phyloP scores from a whole-genome alignment of 352 stramenopile genomes.

The Phytopythium vexans region DNA sequence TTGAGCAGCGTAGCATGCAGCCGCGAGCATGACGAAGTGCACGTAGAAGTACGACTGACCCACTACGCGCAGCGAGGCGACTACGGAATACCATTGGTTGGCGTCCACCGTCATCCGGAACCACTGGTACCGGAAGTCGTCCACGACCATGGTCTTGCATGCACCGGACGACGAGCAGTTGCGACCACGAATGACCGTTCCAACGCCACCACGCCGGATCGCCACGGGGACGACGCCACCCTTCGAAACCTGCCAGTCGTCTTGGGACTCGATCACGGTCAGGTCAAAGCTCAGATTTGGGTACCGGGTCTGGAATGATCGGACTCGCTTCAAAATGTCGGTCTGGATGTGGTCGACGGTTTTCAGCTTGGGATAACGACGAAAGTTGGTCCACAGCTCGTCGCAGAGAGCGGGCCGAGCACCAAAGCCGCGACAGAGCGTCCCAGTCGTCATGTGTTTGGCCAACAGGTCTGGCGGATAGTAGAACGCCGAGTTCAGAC shows the following conservation, averaged over 20 bases:
- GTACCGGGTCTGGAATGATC: slow-evolving; percentile 7
- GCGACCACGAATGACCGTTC: slow-evolving; percentile 16
- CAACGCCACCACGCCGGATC: slow-evolving; percentile 19
- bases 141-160: slow-evolving; percentile 32
- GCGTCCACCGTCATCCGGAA: slow-evolving; percentile 19
- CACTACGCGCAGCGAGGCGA: slow-evolving; percentile 20
- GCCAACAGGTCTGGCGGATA: slow-evolving; percentile 5
- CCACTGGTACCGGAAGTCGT: slow-evolving; percentile 43
- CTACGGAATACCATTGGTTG: slow-evolving; percentile 25
- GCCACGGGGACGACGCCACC: slow-evolving; percentile 8
- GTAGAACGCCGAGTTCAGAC: slow-evolving; percentile 30
- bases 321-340: slow-evolving; percentile 11
- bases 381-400: slow-evolving; percentile 21
- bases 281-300: slow-evolving; percentile 17
- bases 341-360: slow-evolving; percentile 12
- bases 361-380: slow-evolving; percentile 9
- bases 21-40: slow-evolving; percentile 23
- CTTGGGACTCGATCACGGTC: slow-evolving; percentile 21
- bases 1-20: slow-evolving; percentile 23
- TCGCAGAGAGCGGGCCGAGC: slow-evolving; percentile 8
- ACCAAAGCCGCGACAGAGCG: background rate
- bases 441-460: background rate
- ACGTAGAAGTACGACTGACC: slow-evolving; percentile 40
- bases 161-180: background rate
- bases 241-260: slow-evolving; percentile 15